Evolutionary conservation across 768 basidiomycete species (phyloP), one percentile per base, ranked within the genome.

Genomic region (Pulveroboletus frians): DNA sequence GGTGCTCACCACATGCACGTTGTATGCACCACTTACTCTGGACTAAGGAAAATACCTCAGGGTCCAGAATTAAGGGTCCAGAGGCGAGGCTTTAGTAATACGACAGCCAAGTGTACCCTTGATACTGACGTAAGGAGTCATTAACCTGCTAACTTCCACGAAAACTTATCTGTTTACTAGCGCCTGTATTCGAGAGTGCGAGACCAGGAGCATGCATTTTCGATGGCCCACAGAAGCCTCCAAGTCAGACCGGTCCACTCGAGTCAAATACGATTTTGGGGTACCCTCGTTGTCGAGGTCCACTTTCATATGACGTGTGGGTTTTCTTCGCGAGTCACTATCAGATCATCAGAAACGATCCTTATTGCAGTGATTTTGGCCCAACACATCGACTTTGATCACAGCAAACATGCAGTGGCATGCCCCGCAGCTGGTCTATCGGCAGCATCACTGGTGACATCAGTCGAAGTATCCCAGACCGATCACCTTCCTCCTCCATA

Each of bases 1-100:
- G 20, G 34, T 9, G 13, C 49, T 29, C 43, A 38, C 50, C 41
- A n/a, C 20, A 46, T 46, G 29, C 55, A 54, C 55, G 48, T 48
- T 53, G 55, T 32, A 31, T 21, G 9, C 15, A 17, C 17, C 3
- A 13, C 21, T 35, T 34, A 37, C 32, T 21, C 7, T 13, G 15
- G n/a, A 31, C 14, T 17, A 34, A 35, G 37, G 27, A 42, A 15
- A n/a, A 36, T 17, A 21, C 15, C 31, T 15, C 4, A 50, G 44
- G 46, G 47, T 43, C 44, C 48, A 29, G 20, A 9, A 21, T 29
- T 20, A 17, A 31, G 51, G 29, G n/a, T n/a, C n/a, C n/a, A n/a
- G 29, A 29, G 29, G 7, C 29, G 9, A 21, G 9, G n/a, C n/a
- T n/a, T n/a, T n/a, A n/a, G n/a, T n/a, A n/a, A n/a, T n/a, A n/a